Conservation (phyloP, 352 stramenopile species). For the Hyaloperonospora arabidopsidis region DNA sequence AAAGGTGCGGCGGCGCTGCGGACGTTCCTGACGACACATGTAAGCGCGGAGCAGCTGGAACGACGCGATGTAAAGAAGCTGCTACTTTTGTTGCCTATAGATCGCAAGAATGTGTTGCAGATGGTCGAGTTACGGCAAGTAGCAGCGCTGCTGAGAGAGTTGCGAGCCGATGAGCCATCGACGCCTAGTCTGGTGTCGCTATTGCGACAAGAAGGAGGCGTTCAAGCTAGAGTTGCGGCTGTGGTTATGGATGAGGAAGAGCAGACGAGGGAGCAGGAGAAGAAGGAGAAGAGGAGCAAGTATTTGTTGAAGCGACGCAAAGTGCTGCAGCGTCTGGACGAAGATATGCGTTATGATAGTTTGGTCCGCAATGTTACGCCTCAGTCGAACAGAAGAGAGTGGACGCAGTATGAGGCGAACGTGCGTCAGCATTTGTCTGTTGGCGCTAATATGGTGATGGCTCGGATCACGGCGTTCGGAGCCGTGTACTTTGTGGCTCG, state of each 20-base stretch:
- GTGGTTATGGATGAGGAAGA: conserved; percentile 3
- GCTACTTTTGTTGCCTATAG: conserved; percentile 2
- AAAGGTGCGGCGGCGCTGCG: conserved; percentile 19
- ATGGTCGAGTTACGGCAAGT: conserved; percentile 23
- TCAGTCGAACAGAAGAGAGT: conserved; percentile 35
- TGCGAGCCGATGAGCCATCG: conserved; percentile 15
- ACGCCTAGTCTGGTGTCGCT: conserved; percentile 22
- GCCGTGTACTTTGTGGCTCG: conserved; percentile 68
- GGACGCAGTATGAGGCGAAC: conserved; percentile 55
- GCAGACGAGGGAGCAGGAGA: conserved; percentile 1
- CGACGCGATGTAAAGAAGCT: conserved; percentile 17
- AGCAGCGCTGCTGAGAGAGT: conserved; percentile 16
- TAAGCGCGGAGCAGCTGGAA: conserved; percentile 7
- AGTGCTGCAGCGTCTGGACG: conserved; percentile 66
- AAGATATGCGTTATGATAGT: conserved; percentile 71
- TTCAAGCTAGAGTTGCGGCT: conserved; percentile 7
- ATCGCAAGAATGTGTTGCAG: conserved; percentile 10
- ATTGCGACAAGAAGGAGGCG: conserved; percentile 17
- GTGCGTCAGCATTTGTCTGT: conserved; percentile 73
- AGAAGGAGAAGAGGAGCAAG: conserved; percentile 14
- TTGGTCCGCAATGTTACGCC: conserved; percentile 67
- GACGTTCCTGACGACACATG: conserved; percentile 24
- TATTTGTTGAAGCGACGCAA: conserved; percentile 47
- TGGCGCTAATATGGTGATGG: conserved; percentile 80
- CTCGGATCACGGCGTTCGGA: conserved; percentile 70